These are phyloP conservation scores for Phoenix roebelenii DNA, from an alignment of 176 grass and related monocot species.

Conservation along the genomic window DNA sequence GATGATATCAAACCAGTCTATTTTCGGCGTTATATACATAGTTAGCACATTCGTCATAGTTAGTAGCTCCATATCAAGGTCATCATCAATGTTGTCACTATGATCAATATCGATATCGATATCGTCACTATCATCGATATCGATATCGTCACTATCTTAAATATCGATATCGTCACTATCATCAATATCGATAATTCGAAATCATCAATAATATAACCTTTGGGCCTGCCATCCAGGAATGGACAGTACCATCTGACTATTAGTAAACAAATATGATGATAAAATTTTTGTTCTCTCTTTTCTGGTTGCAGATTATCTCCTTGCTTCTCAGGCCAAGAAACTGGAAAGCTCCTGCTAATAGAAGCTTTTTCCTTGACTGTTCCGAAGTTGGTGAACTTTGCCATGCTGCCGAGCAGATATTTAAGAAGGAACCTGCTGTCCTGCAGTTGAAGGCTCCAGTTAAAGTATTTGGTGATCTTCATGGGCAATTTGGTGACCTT, in stretches of 20 bases:
- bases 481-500: slow-evolving; percentile 97
- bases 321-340: slow-evolving; percentile 78
- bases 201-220: too few relatives aligned
- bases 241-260: slow-evolving; percentile 11
- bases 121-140: too few relatives aligned
- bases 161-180: too few relatives aligned
- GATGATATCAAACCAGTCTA: too few relatives aligned
- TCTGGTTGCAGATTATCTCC: slow-evolving; percentile 59
- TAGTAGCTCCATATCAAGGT: too few relatives aligned
- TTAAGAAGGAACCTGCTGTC: slow-evolving; percentile 92
- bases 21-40: too few relatives aligned
- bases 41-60: too few relatives aligned
- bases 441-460: slow-evolving; percentile 95
- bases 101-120: too few relatives aligned
- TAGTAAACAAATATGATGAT: not conserved
- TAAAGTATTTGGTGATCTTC: slow-evolving; percentile 98
- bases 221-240: too few relatives aligned
- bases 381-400: slow-evolving; percentile 93
- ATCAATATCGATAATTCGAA: too few relatives aligned
- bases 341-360: slow-evolving; percentile 79
- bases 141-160: too few relatives aligned
- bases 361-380: slow-evolving; percentile 87
- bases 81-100: too few relatives aligned
- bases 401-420: slow-evolving; percentile 93
- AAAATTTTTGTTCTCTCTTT: not conserved